phyloP scores from a whole-genome alignment of 1,284 basidiomycete species.

The Ustilago sp. region DNA sequence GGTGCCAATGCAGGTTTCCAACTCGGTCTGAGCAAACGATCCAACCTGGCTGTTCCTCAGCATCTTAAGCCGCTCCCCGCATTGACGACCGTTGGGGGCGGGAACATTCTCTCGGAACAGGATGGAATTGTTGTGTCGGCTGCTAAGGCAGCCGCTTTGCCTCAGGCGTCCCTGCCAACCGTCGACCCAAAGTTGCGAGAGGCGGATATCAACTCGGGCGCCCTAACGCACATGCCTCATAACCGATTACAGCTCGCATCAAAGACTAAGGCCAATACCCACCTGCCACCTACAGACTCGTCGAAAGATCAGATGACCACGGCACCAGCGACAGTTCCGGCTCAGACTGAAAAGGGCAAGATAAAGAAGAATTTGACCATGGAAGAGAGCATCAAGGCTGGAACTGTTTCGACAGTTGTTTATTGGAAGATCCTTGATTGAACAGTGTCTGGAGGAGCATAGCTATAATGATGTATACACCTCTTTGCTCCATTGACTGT shows the following conservation, averaged over 20 bases:
- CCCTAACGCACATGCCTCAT: constrained; percentile 64
- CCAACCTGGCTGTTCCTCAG: constrained; percentile 79
- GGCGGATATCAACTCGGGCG: constrained; percentile 58
- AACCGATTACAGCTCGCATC: constrained; percentile 61
- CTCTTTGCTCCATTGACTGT: no score
- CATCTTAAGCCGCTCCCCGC: constrained; percentile 72
- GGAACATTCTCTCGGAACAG: constrained; percentile 27
- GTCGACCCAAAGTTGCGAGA: constrained; percentile 47
- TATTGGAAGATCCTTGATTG: constrained; percentile 57
- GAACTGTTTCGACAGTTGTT: constrained; percentile 58
- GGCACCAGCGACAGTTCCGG: background rate
- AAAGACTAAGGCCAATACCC: constrained; percentile 49
- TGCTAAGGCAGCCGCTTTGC: constrained; percentile 21
- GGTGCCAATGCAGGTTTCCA: constrained; percentile 68
- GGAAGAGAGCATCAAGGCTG: constrained; percentile 59
- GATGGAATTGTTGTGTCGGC: constrained; percentile 28
- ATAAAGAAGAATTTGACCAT: constrained; percentile 45
- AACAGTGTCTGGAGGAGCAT: background rate
- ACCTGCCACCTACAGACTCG: constrained; percentile 26
- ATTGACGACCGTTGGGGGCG: constrained; percentile 33
- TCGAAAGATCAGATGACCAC: constrained; percentile 14
- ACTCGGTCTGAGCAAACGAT: constrained; percentile 81
- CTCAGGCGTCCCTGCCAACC: constrained; percentile 14
- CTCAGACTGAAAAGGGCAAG: constrained; percentile 18
- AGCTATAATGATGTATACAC: no score